phyloP scores from a whole-genome alignment of 164 flowering plant genomes.

The Umbilicus rupestris region DNA sequence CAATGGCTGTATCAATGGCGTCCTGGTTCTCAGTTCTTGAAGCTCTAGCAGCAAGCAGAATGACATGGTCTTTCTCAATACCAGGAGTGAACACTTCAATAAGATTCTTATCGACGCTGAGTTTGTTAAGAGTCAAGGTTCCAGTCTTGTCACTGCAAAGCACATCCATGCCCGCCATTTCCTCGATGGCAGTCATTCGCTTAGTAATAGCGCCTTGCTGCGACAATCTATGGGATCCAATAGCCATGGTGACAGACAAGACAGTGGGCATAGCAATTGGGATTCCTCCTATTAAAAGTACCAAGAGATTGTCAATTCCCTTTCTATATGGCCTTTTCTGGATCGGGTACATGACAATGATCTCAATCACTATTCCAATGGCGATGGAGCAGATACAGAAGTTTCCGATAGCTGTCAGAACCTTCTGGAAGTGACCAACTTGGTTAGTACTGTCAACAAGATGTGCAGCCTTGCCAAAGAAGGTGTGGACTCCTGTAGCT shows the following conservation, averaged over 20 bases:
- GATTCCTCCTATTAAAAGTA: constrained; percentile 40
- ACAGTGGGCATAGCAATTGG: constrained; percentile 38
- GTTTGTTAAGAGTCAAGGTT: constrained; percentile 34
- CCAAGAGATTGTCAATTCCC: constrained; percentile 45
- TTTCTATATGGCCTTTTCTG: constrained; percentile 34
- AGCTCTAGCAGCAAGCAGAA: constrained; percentile 29
- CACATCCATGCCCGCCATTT: constrained; percentile 18
- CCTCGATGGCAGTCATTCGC: constrained; percentile 39
- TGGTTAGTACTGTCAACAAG: constrained; percentile 47
- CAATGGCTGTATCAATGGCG: constrained; percentile 35
- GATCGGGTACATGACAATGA: constrained; percentile 43
- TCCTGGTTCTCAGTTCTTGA: constrained; percentile 37
- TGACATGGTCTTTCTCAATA: constrained; percentile 17
- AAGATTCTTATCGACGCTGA: constrained; percentile 27
- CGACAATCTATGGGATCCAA: constrained; percentile 31
- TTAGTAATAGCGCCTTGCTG: constrained; percentile 37
- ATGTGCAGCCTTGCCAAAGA: constrained; percentile 57
- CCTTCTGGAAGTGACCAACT: constrained; percentile 50
- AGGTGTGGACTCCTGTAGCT: constrained; percentile 50
- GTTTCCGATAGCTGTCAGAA: constrained; percentile 45
- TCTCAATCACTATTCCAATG: constrained; percentile 31
- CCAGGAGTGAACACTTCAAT: constrained; percentile 17
- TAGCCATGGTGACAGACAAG: constrained; percentile 35
- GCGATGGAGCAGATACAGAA: constrained; percentile 16
- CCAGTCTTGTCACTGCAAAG: constrained; percentile 35